Evolutionary conservation across 805 yeast genomes (phyloP).

Genomic region (Barnettozyma vustinii): DNA sequence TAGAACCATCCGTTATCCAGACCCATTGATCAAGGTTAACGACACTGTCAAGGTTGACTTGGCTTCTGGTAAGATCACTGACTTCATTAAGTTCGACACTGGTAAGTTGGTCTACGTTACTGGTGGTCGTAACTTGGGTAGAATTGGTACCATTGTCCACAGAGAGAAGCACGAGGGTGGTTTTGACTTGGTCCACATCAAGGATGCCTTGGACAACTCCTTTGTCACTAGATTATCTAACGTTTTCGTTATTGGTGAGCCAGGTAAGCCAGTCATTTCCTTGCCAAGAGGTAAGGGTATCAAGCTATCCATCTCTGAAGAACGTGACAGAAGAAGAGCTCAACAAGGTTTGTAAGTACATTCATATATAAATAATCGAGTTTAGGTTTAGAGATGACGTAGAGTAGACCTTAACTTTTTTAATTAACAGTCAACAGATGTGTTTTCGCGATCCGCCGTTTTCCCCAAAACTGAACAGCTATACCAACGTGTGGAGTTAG

Average conservation of each 20-base stretch:
- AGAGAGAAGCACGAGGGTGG: conserved; percentile 98
- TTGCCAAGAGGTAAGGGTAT: conserved; percentile 99
- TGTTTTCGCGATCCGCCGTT: background rate
- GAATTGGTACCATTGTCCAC: conserved; percentile 94
- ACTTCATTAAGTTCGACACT: conserved; percentile 86
- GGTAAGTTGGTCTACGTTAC: conserved; percentile 91
- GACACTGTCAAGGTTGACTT: conserved; percentile 97
- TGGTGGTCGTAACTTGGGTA: conserved; percentile 98
- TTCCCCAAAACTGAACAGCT: background rate
- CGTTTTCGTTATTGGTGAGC: conserved; percentile 94
- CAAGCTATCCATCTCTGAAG: conserved; percentile 92
- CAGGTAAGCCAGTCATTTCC: conserved; percentile 88
- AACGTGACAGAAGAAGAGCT: conserved; percentile 97
- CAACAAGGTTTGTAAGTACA: conserved; percentile 32
- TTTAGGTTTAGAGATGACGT: background rate
- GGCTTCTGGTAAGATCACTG: conserved; percentile 90
- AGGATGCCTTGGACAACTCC: conserved; percentile 90
- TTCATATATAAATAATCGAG: conserved; percentile 8
- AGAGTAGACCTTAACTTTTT: no score
- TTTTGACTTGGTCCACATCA: conserved; percentile 94
- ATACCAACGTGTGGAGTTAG: background rate
- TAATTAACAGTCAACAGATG: background rate
- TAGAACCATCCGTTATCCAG: conserved; percentile 99
- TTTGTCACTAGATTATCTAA: conserved; percentile 91
- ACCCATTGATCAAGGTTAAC: conserved; percentile 93